Evolutionary conservation across 495 filamentous ascomycete genomes (phyloP), one percentile per base, ranked within the genome.

Genomic region (Aspergillus saccharolyticus): DNA sequence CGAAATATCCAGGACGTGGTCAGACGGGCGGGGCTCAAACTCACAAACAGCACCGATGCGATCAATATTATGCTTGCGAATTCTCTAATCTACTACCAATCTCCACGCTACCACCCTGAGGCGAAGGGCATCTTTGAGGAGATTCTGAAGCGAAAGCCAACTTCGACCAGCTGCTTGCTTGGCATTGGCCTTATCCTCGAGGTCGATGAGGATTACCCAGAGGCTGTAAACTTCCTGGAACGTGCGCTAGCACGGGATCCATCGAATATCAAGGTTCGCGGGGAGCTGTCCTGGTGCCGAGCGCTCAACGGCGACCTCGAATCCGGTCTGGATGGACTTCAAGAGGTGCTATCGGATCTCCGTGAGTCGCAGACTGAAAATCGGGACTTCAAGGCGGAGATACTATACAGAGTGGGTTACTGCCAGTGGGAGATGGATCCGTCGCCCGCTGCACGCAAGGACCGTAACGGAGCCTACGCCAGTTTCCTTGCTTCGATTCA

Each of bases 131-230:
- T 96, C 10, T 99, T 99, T 60, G 85, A 94, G 58, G 75, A 76
- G 9, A 88, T 96, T 1, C 78, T 99, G 0, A 71, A 80, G 44
- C 81, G 86, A 39, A 89, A 90, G 48, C 78, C 84, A 9, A 80
- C 77, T 1, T 90, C 88, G 2, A 91, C 90, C 7, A 73, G 83
- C 45, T 94, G 90, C 43, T 76, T 98, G 39, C 87, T 97, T 50
- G 94, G 94, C 2, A 83, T 97, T 51, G 94, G 94, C 10, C 70
- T 96, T 21, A 91, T 98, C 30, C 84, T 91, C 43, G 89, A 96
- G 71, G 92, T 96, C 58, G 89, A 96, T 62, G 88, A 95, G 60
- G 85, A 97, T 44, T 96, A 89, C 67, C 69, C 74, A 24, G 80
- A 85, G 63, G 95, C 95, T 0, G 83, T 90, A 52, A 78, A 84